Base-by-base conservation (phyloP, 2,329 filamentous ascomycete genomes). In the Trichoderma arundinaceum region DNA sequence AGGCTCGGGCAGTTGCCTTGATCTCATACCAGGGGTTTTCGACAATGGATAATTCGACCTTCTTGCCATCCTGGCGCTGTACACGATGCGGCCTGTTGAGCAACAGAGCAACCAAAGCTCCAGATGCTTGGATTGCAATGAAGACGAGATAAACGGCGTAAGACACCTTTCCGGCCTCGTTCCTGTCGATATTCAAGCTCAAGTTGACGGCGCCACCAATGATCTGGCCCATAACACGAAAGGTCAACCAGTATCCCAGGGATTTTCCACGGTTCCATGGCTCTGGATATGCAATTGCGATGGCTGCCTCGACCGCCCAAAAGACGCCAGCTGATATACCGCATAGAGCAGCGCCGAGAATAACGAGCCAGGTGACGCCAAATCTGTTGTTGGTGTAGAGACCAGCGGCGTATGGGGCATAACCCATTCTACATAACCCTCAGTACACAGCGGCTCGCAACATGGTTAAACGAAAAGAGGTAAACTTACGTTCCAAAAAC, bases 271-370 rank as follows among this genome's bases (percentile, higher is more conserved):
- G 83, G 54, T 90, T 90, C 72, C 85, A 86, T 0, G 89, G 88
- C 70, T 92, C 90, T 0, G 90, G 89, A 69, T 92, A 92, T 0
- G 86, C 83, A 19, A 92, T 84, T 0, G 89, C 89, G 65, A 92
- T 90, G 0, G 90, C 89, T 0, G 88, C 88, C 76, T 92, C 90
- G 0, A 89, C 86, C 81, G 88, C 88, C 90, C 90, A 92, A 75
- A 92, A 92, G 0, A 92, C 80, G 0, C 90, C 90, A 0, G 90
- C 90, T 0, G 86, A 88, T 38, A 91, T 81, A 17, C 90, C 90
- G 68, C 90, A 92, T 0, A 90, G 78, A 0, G 88, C 88, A 0
- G 88, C 88, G 0, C 89, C 90, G 8, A 92, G 75, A 0, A 92
- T 80, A 0, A 88, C 83, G 9, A 92, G 82, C 90, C 90, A 92